phyloP scores from a whole-genome alignment of 805 yeast species.

The Starmerella geochares region DNA sequence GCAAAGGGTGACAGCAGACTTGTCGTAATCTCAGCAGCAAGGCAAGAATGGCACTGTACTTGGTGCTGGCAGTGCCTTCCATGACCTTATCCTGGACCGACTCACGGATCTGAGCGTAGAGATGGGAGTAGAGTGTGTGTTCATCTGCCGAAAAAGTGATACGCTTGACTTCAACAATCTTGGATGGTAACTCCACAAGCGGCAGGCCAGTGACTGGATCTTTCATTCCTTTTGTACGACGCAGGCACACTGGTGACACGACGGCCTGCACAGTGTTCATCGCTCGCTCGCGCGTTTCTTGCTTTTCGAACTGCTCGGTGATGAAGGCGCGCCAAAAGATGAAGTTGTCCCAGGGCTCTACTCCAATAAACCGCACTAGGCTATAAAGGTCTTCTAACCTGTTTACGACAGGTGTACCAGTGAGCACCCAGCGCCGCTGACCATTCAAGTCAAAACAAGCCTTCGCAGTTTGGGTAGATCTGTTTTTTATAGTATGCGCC shows the following conservation, averaged over 20 bases:
- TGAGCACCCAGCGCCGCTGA: conserved; percentile 67
- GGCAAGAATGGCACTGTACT: conserved; percentile 69
- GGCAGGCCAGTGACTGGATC: conserved; percentile 54
- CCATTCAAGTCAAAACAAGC: conserved; percentile 60
- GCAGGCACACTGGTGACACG: conserved; percentile 66
- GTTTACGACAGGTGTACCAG: conserved; percentile 90
- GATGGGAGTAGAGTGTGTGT: conserved; percentile 52
- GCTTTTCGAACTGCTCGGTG: conserved; percentile 70
- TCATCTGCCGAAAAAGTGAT: conserved; percentile 61
- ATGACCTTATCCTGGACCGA: conserved; percentile 31
- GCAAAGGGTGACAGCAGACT: conserved; percentile 71
- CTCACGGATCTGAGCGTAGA: conserved; percentile 54
- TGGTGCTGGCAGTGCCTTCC: conserved; percentile 57
- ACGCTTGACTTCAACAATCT: conserved; percentile 58
- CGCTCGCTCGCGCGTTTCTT: conserved; percentile 52
- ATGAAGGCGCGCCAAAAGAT: conserved; percentile 81
- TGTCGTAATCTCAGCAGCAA: conserved; percentile 78
- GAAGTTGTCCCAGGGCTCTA: conserved; percentile 86
- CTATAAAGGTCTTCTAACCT: conserved; percentile 78
- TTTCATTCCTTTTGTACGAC: conserved; percentile 81
- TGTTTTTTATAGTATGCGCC: conserved; percentile 79
- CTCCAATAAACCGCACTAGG: conserved; percentile 55
- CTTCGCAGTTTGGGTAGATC: conserved; percentile 66
- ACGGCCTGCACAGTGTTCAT: conserved; percentile 76
- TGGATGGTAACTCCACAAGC: conserved; percentile 65